phyloP scores from a whole-genome alignment of 225 moss, liverwort and hornwort genomes.

The Physcomitrium patens region DNA sequence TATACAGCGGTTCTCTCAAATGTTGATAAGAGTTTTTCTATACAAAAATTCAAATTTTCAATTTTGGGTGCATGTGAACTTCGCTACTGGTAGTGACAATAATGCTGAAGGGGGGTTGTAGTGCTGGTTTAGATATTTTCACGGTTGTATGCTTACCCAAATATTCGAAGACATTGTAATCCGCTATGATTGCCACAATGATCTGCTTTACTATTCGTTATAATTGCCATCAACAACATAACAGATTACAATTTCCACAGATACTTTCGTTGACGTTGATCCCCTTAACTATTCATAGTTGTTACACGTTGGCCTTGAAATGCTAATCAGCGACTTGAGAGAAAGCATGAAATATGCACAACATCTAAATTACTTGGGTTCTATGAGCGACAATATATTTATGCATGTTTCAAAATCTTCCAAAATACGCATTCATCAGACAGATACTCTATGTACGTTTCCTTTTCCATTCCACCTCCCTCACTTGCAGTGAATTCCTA shows the following conservation, averaged over 20 bases:
- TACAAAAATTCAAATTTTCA: background rate
- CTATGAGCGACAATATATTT: slow-evolving; percentile 45
- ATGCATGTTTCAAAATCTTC: slow-evolving; percentile 78
- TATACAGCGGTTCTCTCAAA: background rate
- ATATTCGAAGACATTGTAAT: slow-evolving; percentile 65
- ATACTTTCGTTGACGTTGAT: background rate
- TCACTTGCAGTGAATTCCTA: background rate
- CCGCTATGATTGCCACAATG: slow-evolving; percentile 71
- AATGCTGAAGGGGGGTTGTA: slow-evolving; percentile 73
- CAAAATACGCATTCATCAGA: slow-evolving; percentile 67
- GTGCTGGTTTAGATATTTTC: slow-evolving; percentile 69
- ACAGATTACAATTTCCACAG: background rate
- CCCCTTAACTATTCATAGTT: slow-evolving; percentile 5
- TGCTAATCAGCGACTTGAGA: slow-evolving; percentile 73
- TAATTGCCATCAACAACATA: background rate
- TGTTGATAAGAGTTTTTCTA: background rate
- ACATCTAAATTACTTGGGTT: slow-evolving; percentile 67
- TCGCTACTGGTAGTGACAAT: slow-evolving; percentile 69
- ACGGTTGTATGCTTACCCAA: slow-evolving; percentile 66
- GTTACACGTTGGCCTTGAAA: slow-evolving; percentile 59
- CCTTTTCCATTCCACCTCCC: background rate
- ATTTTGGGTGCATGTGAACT: slow-evolving; percentile 39
- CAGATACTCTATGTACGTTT: slow-evolving; percentile 60
- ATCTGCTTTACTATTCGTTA: background rate
- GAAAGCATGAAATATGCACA: slow-evolving; percentile 78